These are phyloP conservation scores for Podila epicladia DNA, from an alignment of 192 early-diverging fungal species.

Conservation along the genomic window DNA sequence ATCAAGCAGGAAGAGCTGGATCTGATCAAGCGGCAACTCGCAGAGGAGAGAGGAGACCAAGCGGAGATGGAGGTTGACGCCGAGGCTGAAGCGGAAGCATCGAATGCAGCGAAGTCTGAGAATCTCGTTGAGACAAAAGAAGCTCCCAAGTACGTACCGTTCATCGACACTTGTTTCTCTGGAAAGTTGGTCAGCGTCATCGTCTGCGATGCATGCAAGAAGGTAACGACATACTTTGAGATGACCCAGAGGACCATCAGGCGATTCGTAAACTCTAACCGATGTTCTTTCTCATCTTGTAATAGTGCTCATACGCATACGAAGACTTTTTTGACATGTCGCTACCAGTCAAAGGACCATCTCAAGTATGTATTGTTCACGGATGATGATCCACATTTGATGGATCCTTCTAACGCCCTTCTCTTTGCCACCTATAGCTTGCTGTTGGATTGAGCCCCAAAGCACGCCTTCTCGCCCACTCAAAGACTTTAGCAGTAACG, in stretches of 20 bases:
- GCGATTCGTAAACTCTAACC: not conserved
- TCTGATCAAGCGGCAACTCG: slow-evolving; percentile 35
- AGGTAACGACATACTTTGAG: slow-evolving; percentile 32
- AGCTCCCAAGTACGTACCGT: slow-evolving; percentile 44
- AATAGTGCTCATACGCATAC: slow-evolving; percentile 59
- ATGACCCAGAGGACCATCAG: not conserved
- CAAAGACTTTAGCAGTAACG: not conserved
- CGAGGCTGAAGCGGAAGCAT: not conserved
- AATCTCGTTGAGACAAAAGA: not conserved
- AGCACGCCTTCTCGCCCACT: slow-evolving; percentile 19
- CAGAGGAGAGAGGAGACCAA: slow-evolving; percentile 14
- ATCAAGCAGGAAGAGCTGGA: slow-evolving; percentile 64
- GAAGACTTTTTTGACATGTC: slow-evolving; percentile 75
- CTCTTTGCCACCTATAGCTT: not conserved
- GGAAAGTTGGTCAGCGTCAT: slow-evolving; percentile 75
- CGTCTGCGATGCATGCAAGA: slow-evolving; percentile 72
- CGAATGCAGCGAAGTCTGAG: not conserved
- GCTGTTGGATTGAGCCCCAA: slow-evolving; percentile 11
- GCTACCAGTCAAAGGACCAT: slow-evolving; percentile 55
- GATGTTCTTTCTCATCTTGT: not conserved
- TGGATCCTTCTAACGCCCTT: not conserved
- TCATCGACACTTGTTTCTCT: slow-evolving; percentile 74
- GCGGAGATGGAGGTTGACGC: not conserved
- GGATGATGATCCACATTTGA: not conserved
- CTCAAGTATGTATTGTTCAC: not conserved